Evolutionary conservation across 1,139 yeast genomes (phyloP).

Genomic region (Suhomyces taliae): DNA sequence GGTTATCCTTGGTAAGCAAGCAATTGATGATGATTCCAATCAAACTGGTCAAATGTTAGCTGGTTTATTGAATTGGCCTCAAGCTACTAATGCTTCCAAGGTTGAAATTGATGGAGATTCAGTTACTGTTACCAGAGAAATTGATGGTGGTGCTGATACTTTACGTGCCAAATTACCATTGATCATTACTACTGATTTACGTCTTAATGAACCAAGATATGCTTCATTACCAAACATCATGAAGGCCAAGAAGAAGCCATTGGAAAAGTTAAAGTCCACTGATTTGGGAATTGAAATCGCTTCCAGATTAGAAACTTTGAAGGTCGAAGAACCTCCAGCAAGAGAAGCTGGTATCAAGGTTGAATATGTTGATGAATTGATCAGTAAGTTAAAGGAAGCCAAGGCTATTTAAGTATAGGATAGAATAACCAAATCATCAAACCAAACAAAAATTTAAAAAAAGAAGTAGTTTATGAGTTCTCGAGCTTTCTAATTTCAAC

Average conservation of each 20-base stretch:
- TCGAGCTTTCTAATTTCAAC: no score
- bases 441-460: no score
- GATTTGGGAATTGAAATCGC: conserved; percentile 70
- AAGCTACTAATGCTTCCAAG: conserved; percentile 94
- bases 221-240: conserved; percentile 92
- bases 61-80: conserved; percentile 94
- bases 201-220: conserved; percentile 92
- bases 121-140: conserved; percentile 82
- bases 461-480: no score
- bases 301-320: conserved; percentile 65
- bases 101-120: conserved; percentile 63
- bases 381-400: conserved; percentile 72
- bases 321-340: conserved; percentile 81
- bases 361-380: conserved; percentile 75
- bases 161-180: conserved; percentile 77
- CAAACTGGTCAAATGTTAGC: conserved; percentile 99
- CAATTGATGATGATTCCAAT: conserved; percentile 91
- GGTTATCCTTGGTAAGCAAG: conserved; percentile 90
- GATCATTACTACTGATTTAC: conserved; percentile 86
- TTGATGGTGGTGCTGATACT: conserved; percentile 93
- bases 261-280: conserved; percentile 65
- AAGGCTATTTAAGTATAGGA: conserved; percentile 46
- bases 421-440: not conserved
- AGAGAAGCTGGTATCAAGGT: conserved; percentile 84
- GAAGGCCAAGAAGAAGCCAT: conserved; percentile 98